Evolutionary conservation across 331 rosid species (phyloP).

Genomic region (Cucumis variabilis): DNA sequence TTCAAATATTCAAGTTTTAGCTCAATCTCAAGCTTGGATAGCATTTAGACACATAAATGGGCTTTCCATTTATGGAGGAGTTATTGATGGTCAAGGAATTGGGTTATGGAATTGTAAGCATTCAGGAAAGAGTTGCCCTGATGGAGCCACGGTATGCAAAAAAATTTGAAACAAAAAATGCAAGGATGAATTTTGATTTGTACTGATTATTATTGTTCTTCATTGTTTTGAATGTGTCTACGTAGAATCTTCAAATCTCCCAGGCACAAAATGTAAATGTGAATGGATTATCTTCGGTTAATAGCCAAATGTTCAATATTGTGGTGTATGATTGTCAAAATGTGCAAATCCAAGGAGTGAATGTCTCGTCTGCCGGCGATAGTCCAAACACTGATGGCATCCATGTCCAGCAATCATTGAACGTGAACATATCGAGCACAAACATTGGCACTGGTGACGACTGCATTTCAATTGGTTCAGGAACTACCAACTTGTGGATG

Average conservation of each 20-base stretch:
- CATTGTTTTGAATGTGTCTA: not conserved
- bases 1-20: slow-evolving; percentile 41
- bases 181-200: not conserved
- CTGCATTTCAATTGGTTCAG: not conserved
- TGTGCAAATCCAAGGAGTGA: slow-evolving; percentile 53
- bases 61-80: slow-evolving; percentile 47
- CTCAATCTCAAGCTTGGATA: slow-evolving; percentile 41
- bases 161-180: too few relatives aligned
- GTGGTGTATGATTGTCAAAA: slow-evolving; percentile 58
- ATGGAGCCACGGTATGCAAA: slow-evolving; percentile 48
- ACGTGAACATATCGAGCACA: not conserved
- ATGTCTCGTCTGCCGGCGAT: slow-evolving; percentile 46
- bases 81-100: slow-evolving; percentile 48
- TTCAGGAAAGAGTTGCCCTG: slow-evolving; percentile 44
- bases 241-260: slow-evolving; percentile 51
- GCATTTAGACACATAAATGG: slow-evolving; percentile 38
- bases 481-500: not conserved
- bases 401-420: not conserved
- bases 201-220: not conserved
- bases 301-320: slow-evolving; percentile 69
- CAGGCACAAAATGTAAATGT: slow-evolving; percentile 47
- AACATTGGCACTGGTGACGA: not conserved
- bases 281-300: slow-evolving; percentile 47
- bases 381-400: not conserved
- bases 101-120: slow-evolving; percentile 37